A percentile compares a stretch with the other conserved stretches of the same genome.
Conservation (phyloP, 2,329 filamentous ascomycete genomes). For the Lecanoromycetidae sp. region DNA sequence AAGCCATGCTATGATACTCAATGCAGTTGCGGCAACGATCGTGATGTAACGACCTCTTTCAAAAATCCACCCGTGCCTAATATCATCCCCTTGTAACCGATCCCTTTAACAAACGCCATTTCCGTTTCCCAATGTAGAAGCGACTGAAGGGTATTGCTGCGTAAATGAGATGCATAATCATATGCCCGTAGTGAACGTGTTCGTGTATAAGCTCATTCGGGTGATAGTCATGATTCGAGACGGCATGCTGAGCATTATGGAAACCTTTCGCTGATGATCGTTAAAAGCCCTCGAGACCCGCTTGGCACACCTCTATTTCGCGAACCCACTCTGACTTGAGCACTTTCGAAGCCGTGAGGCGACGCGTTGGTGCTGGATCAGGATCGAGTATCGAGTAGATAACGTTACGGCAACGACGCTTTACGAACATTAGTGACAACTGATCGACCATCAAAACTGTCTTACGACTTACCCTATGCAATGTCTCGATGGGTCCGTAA, state of each 20-base stretch:
- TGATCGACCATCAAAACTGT: neutral
- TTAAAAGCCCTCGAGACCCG: conserved; percentile 85
- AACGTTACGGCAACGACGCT: conserved; percentile 96
- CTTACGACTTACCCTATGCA: conserved; percentile 66
- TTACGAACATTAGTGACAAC: conserved; percentile 18
- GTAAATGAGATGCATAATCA: neutral
- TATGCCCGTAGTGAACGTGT: neutral
- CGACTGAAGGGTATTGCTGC: conserved; percentile 13
- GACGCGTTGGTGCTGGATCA: conserved; percentile 73
- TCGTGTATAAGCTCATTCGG: too few relatives aligned
- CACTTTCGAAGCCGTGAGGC: conserved; percentile 91
- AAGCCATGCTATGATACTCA: neutral
- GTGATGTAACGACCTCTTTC: neutral
- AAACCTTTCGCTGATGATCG: neutral
- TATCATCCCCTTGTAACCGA: neutral
- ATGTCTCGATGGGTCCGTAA: conserved; percentile 88
- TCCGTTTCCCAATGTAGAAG: neutral
- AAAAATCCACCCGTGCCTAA: neutral
- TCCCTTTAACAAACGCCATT: conserved; percentile 2
- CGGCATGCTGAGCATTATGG: too few relatives aligned
- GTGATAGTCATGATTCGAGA: too few relatives aligned
- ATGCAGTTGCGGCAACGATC: neutral
- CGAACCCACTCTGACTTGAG: conserved; percentile 98
- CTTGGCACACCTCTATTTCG: conserved; percentile 93
- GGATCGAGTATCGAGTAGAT: conserved; percentile 98